Conservation (phyloP, 495 filamentous ascomycete species). For the Evansstolkia leycettana region DNA sequence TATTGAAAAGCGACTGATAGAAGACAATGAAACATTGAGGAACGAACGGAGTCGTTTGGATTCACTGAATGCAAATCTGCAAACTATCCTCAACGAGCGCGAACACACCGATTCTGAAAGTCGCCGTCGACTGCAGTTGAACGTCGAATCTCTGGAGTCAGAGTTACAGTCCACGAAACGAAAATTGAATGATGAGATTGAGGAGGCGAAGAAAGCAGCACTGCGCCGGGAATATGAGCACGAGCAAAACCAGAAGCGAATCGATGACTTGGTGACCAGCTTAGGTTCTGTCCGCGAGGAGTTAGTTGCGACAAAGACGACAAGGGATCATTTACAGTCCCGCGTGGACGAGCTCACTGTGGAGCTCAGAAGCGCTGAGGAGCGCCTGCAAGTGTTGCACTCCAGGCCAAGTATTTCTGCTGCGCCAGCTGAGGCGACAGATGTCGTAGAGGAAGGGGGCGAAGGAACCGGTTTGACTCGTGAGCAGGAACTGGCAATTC, state of each 20-base stretch:
- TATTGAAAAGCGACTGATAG: slow-evolving; percentile 73
- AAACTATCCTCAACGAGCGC: slow-evolving; percentile 80
- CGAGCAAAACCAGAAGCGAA: slow-evolving; percentile 71
- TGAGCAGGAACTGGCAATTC: slow-evolving; percentile 76
- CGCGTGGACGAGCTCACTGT: slow-evolving; percentile 80
- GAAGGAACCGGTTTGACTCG: slow-evolving; percentile 46
- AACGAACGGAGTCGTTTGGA: slow-evolving; percentile 77
- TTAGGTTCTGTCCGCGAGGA: slow-evolving; percentile 71
- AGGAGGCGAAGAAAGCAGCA: slow-evolving; percentile 66
- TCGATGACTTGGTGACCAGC: slow-evolving; percentile 77
- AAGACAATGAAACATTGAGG: slow-evolving; percentile 73
- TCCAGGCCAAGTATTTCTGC: slow-evolving; percentile 50
- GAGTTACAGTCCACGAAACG: slow-evolving; percentile 70
- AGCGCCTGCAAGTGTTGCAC: slow-evolving; percentile 67
- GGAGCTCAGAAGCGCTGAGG: slow-evolving; percentile 78
- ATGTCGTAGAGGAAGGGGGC: slow-evolving; percentile 21
- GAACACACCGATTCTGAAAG: slow-evolving; percentile 75
- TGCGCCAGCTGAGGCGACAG: slow-evolving; percentile 18
- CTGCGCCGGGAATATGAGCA: slow-evolving; percentile 80
- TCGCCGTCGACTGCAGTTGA: slow-evolving; percentile 61
- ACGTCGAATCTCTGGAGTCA: slow-evolving; percentile 61
- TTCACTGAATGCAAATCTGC: slow-evolving; percentile 61
- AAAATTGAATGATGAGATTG: slow-evolving; percentile 71
- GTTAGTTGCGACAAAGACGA: slow-evolving; percentile 68
- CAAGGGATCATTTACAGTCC: slow-evolving; percentile 73